A percentile compares a stretch with the other conserved stretches of the same genome.
These are phyloP conservation scores for Beta lomatogona DNA, from an alignment of 179 eudicot genomes.

Conservation along the genomic window DNA sequence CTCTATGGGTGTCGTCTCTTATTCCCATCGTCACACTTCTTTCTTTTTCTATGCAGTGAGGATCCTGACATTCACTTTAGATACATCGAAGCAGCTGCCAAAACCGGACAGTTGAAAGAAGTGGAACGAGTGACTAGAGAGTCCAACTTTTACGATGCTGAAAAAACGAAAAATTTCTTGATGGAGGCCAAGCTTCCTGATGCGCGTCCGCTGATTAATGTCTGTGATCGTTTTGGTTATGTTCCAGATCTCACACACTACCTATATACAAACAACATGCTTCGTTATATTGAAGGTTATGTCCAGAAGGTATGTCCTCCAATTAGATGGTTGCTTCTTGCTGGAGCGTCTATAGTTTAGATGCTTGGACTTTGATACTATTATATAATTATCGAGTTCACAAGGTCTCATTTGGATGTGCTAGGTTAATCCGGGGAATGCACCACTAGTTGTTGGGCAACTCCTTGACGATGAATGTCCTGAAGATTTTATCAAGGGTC, in stretches of 20 bases:
- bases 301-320: slow-evolving; percentile 72
- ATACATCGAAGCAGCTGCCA: slow-evolving; percentile 92
- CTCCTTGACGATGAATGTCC: slow-evolving; percentile 95
- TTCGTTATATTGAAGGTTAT: slow-evolving; percentile 94
- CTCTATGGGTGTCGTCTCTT: background rate
- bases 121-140: slow-evolving; percentile 95
- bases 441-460: slow-evolving; percentile 94
- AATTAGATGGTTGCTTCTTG: slow-evolving; percentile 2
- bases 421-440: slow-evolving; percentile 92
- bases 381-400: background rate
- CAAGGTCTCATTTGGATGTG: slow-evolving; percentile 12
- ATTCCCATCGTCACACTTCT: background rate
- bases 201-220: slow-evolving; percentile 92
- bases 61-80: slow-evolving; percentile 92
- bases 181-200: slow-evolving; percentile 98
- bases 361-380: slow-evolving; percentile 10
- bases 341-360: background rate
- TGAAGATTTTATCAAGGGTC: slow-evolving; percentile 89
- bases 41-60: slow-evolving; percentile 55
- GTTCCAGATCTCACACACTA: slow-evolving; percentile 96
- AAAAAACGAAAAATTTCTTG: slow-evolving; percentile 84
- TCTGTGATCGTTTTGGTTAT: slow-evolving; percentile 89
- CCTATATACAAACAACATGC: slow-evolving; percentile 84
- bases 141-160: slow-evolving; percentile 84
- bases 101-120: slow-evolving; percentile 92